Conservation (phyloP, 192 early-diverging fungal species). For the Podila clonocystis region DNA sequence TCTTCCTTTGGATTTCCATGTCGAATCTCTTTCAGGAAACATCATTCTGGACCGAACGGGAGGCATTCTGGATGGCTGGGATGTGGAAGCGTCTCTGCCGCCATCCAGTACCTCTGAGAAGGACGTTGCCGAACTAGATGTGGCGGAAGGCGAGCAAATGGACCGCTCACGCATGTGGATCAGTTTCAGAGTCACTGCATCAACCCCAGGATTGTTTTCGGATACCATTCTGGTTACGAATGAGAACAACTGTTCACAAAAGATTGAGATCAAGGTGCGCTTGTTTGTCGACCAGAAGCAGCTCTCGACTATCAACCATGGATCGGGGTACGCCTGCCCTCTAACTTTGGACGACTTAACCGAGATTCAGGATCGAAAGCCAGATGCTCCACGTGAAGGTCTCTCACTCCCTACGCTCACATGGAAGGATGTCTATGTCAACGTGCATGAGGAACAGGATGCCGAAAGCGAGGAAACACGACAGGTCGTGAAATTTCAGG, state of each 20-base stretch:
- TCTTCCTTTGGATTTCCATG: constrained; percentile 74
- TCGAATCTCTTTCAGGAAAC: constrained; percentile 62
- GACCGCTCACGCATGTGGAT: constrained; percentile 59
- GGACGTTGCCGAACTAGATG: constrained; percentile 18
- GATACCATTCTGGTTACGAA: constrained; percentile 76
- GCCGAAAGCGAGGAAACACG: not conserved
- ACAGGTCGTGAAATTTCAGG: constrained; percentile 24
- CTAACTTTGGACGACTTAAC: constrained; percentile 24
- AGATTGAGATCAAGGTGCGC: constrained; percentile 69
- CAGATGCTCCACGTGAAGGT: constrained; percentile 30
- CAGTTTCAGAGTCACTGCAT: constrained; percentile 64
- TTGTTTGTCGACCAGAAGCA: constrained; percentile 73
- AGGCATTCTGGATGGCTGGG: constrained; percentile 66
- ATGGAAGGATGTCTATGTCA: constrained; percentile 45
- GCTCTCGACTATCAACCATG: constrained; percentile 26
- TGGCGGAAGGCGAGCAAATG: constrained; percentile 9
- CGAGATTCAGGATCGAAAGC: constrained; percentile 32
- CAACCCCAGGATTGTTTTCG: constrained; percentile 67
- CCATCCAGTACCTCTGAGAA: not conserved
- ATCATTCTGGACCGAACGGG: constrained; percentile 60
- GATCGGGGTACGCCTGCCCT: constrained; percentile 21
- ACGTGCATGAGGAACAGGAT: constrained; percentile 17
- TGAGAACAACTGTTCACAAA: constrained; percentile 72
- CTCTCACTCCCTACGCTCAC: constrained; percentile 28
- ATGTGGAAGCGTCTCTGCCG: constrained; percentile 25